phyloP scores from a whole-genome alignment of 2,329 filamentous ascomycete species.

The Aspergillus sp. region DNA sequence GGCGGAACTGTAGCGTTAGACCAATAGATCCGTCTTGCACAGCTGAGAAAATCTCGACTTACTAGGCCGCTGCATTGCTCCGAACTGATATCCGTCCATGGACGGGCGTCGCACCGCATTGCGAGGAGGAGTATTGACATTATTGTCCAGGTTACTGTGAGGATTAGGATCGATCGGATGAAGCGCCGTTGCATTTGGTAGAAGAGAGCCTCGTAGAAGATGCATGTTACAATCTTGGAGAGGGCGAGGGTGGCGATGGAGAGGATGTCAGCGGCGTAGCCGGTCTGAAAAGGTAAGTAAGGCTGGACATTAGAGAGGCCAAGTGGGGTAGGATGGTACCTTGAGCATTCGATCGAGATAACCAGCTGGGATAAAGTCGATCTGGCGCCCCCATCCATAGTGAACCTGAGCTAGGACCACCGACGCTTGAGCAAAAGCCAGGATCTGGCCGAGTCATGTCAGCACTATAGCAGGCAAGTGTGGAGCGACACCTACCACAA shows the following conservation, averaged over 20 bases:
- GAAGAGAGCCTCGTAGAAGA: constrained; percentile 28
- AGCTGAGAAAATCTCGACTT: constrained; percentile 9
- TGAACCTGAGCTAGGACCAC: constrained; percentile 44
- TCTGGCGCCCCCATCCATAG: constrained; percentile 46
- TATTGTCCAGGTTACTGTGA: constrained; percentile 37
- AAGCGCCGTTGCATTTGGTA: constrained; percentile 19
- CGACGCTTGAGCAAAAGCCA: constrained; percentile 43
- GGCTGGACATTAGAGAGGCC: background rate
- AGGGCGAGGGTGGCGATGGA: constrained; percentile 46
- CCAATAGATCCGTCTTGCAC: background rate
- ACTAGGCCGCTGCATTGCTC: constrained; percentile 39
- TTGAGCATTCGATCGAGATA: constrained; percentile 38
- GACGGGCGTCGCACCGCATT: constrained; percentile 40
- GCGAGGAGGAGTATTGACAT: constrained; percentile 43
- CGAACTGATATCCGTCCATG: constrained; percentile 40
- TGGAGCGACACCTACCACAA: constrained; percentile 31
- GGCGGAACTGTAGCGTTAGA: constrained; percentile 33
- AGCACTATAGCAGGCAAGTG: background rate
- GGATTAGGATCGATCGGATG: constrained; percentile 31
- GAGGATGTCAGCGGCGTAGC: constrained; percentile 47
- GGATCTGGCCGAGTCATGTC: constrained; percentile 27
- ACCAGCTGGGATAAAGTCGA: constrained; percentile 24
- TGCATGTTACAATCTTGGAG: constrained; percentile 45
- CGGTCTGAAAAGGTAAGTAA: constrained; percentile 27
- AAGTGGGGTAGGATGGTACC: constrained; percentile 25